phyloP scores from a whole-genome alignment of 345 rosid species.

The Gossypium mustelinum region DNA sequence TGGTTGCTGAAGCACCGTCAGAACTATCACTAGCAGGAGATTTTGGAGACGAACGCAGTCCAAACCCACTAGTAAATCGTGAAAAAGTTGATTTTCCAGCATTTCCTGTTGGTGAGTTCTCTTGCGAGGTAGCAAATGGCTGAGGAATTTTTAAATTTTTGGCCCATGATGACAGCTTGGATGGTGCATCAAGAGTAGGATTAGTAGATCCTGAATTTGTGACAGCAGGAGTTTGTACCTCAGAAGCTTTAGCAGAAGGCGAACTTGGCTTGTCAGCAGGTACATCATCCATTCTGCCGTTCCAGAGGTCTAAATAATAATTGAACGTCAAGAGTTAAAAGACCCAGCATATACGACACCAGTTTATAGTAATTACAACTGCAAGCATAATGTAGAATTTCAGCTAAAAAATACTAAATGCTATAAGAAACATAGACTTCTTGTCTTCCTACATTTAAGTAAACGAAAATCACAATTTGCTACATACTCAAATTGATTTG shows the following conservation, averaged over 20 bases:
- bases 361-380: conserved; percentile 1
- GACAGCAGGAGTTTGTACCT: conserved; percentile 35
- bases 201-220: conserved; percentile 34
- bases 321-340: conserved; percentile 15
- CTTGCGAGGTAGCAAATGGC: conserved; percentile 45
- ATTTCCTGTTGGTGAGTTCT: conserved; percentile 40
- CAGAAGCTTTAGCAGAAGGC: conserved; percentile 35
- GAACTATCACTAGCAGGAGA: conserved; percentile 45
- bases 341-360: conserved; percentile 13
- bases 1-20: conserved; percentile 42
- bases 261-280: conserved; percentile 43
- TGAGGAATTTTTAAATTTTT: conserved; percentile 72
- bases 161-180: conserved; percentile 71
- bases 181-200: conserved; percentile 43
- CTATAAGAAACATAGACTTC: not conserved
- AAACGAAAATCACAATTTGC: not conserved
- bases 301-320: conserved; percentile 14
- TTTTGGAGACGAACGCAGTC: conserved; percentile 62
- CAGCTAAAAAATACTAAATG: not conserved
- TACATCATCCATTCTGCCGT: conserved; percentile 39
- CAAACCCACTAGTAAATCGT: conserved; percentile 71
- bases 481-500: not conserved
- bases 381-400: conserved; percentile 10
- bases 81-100: conserved; percentile 63
- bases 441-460: not conserved